Percentiles rank a stretch among this genome's conserved stretches.
Conservation (phyloP, 2,329 filamentous ascomycete genomes). For the Ophiocordyceps unilateralis region DNA sequence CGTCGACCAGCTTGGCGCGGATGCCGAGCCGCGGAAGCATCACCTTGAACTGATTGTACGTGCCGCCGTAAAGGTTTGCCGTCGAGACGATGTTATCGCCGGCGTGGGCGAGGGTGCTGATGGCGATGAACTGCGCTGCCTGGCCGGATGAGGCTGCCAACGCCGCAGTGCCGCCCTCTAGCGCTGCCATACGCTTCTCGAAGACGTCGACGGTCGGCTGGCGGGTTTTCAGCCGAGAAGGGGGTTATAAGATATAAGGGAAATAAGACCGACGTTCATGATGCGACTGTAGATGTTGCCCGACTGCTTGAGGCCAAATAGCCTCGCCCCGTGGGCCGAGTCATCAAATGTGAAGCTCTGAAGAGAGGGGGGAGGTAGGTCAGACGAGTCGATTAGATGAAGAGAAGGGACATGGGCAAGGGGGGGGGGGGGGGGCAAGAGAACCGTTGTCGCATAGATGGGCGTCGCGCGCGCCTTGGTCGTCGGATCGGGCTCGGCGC, state of each 20-base stretch:
- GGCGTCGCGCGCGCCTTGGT: slow-evolving; percentile 86
- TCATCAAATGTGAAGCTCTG: slow-evolving; percentile 89
- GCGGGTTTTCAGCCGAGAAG: not conserved
- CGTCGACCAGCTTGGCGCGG: slow-evolving; percentile 69
- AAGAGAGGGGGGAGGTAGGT: no score
- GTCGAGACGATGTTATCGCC: slow-evolving; percentile 92
- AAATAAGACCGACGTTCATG: slow-evolving; percentile 54
- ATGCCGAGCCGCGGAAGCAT: slow-evolving; percentile 76
- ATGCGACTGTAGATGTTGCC: slow-evolving; percentile 98
- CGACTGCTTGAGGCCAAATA: slow-evolving; percentile 92
- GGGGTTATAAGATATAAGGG: not conserved
- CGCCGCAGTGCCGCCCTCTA: slow-evolving; percentile 81
- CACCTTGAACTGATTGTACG: slow-evolving; percentile 96
- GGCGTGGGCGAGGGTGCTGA: slow-evolving; percentile 64
- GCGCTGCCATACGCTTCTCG: slow-evolving; percentile 87
- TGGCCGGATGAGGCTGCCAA: slow-evolving; percentile 77
- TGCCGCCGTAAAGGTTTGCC: slow-evolving; percentile 82
- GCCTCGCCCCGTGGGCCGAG: slow-evolving; percentile 81
- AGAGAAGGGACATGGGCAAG: not conserved
- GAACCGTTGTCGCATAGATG: slow-evolving; percentile 78
- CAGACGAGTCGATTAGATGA: not conserved
- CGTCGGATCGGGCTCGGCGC: slow-evolving; percentile 60
- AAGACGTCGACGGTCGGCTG: slow-evolving; percentile 89
- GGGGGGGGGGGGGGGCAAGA: not conserved
- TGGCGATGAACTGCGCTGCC: slow-evolving; percentile 80